Percentiles rank a stretch among this genome's conserved stretches.
Evolutionary conservation across 2,329 filamentous ascomycete species (phyloP).

Genomic region (Apiospora kogelbergensis): DNA sequence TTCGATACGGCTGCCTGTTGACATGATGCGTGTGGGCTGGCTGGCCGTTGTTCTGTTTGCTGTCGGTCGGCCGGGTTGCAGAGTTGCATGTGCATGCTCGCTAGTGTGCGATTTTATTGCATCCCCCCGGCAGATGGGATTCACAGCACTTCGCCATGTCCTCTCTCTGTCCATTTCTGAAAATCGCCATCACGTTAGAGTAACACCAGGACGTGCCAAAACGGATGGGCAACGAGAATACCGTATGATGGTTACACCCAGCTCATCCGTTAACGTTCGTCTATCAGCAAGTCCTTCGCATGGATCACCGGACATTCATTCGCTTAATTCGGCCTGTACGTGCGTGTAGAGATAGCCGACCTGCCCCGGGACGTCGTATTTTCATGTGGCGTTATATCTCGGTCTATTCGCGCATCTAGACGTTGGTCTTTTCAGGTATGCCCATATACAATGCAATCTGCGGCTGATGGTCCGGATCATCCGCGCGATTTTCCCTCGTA

Average conservation of each 20-base stretch:
- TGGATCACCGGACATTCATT: neutral
- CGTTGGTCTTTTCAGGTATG: neutral
- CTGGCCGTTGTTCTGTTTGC: neutral
- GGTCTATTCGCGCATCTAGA: neutral
- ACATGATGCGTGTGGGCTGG: neutral
- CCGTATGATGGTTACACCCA: constrained; percentile 1
- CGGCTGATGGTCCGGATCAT: neutral
- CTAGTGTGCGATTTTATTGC: neutral
- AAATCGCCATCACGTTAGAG: neutral
- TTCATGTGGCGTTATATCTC: constrained; percentile 2
- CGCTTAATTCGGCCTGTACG: neutral
- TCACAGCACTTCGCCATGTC: neutral
- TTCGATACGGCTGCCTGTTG: neutral
- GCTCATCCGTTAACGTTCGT: neutral
- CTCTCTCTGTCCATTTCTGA: neutral
- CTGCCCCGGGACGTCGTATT: neutral
- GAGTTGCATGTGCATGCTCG: neutral
- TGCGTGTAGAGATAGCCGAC: neutral
- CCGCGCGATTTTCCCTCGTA: neutral
- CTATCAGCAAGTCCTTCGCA: neutral
- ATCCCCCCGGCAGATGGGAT: constrained; percentile 2
- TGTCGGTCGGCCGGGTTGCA: neutral
- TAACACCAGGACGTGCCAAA: neutral
- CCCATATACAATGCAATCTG: neutral
- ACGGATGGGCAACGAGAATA: neutral